Evolutionary conservation across 2,329 filamentous ascomycete genomes (phyloP).

Genomic region (Colletotrichum destructivum): DNA sequence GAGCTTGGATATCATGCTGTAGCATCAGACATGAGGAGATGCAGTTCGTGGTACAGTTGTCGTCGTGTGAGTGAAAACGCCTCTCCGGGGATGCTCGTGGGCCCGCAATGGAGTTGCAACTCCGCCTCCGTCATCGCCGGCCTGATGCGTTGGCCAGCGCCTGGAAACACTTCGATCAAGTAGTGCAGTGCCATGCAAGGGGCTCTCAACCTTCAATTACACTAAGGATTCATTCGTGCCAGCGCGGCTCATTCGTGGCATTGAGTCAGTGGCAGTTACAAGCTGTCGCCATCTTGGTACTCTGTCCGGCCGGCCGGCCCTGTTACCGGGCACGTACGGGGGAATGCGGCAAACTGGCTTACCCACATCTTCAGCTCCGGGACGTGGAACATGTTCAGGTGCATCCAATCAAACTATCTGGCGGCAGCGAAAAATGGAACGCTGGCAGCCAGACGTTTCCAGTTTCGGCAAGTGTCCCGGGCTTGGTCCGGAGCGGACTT

Average conservation of each 20-base stretch:
- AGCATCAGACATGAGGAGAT: not conserved
- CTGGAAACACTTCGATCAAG: not conserved
- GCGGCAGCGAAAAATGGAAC: not conserved
- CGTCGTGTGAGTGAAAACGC: not conserved
- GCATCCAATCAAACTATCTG: not conserved
- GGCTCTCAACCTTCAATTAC: not conserved
- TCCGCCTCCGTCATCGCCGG: not conserved
- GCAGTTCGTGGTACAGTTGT: not conserved
- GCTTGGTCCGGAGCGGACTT: constrained; percentile 5
- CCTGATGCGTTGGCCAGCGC: not conserved
- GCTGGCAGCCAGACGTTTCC: not conserved
- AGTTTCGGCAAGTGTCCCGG: not conserved
- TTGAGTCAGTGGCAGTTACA: not conserved
- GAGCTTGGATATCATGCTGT: not conserved
- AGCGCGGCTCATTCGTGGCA: not conserved
- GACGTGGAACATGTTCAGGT: not conserved
- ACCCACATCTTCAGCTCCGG: not conserved
- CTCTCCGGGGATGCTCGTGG: not conserved
- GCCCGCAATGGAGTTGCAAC: constrained; percentile 27
- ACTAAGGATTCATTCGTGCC: not conserved
- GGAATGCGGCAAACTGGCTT: too few species aligned
- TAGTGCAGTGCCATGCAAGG: not conserved
- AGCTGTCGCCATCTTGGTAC: not conserved
- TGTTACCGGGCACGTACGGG: not conserved
- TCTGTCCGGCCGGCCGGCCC: too few species aligned